Percentiles rank a stretch among this genome's conserved stretches.
phyloP scores from a whole-genome alignment of 192 early-diverging fungal species.

The Entomortierella beljakovae region DNA sequence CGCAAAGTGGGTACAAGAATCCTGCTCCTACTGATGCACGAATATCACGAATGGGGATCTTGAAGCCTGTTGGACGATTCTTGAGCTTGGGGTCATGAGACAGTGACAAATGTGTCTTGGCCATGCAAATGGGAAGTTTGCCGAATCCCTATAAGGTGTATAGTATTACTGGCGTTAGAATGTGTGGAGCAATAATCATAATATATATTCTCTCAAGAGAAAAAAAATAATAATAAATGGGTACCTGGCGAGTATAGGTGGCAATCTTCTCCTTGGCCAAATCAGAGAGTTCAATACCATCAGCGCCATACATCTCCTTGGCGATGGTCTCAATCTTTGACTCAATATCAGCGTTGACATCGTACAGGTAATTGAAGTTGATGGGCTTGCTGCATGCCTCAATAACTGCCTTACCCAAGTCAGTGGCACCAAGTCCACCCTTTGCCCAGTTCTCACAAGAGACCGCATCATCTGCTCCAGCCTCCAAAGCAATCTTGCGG shows the following conservation, averaged over 20 bases:
- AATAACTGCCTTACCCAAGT: slow-evolving; percentile 88
- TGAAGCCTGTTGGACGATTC: slow-evolving; percentile 92
- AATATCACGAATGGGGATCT: slow-evolving; percentile 95
- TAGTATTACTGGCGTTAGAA: background rate
- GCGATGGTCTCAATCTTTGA: slow-evolving; percentile 95
- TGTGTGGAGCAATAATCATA: too few relatives aligned
- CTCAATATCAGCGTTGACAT: slow-evolving; percentile 79
- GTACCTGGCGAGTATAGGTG: slow-evolving; percentile 80
- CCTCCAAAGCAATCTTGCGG: slow-evolving; percentile 73
- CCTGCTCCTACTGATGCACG: slow-evolving; percentile 96
- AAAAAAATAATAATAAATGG: slow-evolving; percentile 1
- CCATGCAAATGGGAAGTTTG: slow-evolving; percentile 98
- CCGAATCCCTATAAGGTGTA: slow-evolving; percentile 75
- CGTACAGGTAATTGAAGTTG: slow-evolving; percentile 91
- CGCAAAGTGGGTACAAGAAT: slow-evolving; percentile 96
- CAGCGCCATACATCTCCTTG: slow-evolving; percentile 95
- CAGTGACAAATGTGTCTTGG: slow-evolving; percentile 96
- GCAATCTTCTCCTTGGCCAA: slow-evolving; percentile 89
- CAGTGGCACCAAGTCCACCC: slow-evolving; percentile 92
- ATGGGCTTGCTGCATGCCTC: slow-evolving; percentile 61
- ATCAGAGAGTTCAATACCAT: slow-evolving; percentile 87
- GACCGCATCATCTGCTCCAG: slow-evolving; percentile 91
- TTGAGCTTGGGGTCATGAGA: slow-evolving; percentile 94
- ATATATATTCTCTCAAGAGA: background rate
- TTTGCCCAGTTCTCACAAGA: slow-evolving; percentile 92